A percentile compares a stretch with the other conserved stretches of the same genome.
Evolutionary conservation across 495 filamentous ascomycete genomes (phyloP).

Genomic region (Clavariopsis aquatica): DNA sequence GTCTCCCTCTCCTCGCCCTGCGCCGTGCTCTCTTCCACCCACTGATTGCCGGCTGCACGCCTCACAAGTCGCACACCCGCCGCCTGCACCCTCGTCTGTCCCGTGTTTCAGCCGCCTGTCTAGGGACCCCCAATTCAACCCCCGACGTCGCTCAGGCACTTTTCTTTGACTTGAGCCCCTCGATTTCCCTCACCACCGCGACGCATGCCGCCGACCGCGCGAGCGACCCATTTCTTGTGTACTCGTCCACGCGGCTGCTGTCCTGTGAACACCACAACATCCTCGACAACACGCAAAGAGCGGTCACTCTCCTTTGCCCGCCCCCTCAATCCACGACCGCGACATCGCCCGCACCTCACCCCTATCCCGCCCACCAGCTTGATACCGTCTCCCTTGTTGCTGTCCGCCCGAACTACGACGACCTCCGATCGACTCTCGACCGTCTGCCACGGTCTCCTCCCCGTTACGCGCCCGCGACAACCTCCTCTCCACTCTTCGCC

Average conservation of each 20-base stretch:
- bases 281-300: slow-evolving; percentile 3
- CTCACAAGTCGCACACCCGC: slow-evolving; percentile 5
- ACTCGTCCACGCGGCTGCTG: not conserved
- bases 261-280: not conserved
- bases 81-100: slow-evolving; percentile 12
- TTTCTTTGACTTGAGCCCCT: slow-evolving; percentile 26
- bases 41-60: not conserved
- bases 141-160: slow-evolving; percentile 5
- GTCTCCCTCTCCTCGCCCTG: not conserved
- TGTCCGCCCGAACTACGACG: not conserved
- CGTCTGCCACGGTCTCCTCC: not conserved
- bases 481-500: not conserved
- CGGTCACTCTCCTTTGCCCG: slow-evolving; percentile 3
- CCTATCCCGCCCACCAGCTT: not conserved
- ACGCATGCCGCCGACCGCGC: slow-evolving; percentile 30
- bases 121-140: slow-evolving; percentile 18
- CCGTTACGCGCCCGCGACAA: slow-evolving; percentile 4
- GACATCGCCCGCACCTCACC: not conserved
- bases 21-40: not conserved
- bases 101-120: slow-evolving; percentile 30
- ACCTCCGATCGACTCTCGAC: not conserved
- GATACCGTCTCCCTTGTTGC: not conserved
- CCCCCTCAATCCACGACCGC: slow-evolving; percentile 9
- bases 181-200: slow-evolving; percentile 19
- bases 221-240: not conserved